Percentiles rank a stretch among this genome's conserved stretches.
phyloP scores from a whole-genome alignment of 208 protist genomes.

The Crithidia bombi region DNA sequence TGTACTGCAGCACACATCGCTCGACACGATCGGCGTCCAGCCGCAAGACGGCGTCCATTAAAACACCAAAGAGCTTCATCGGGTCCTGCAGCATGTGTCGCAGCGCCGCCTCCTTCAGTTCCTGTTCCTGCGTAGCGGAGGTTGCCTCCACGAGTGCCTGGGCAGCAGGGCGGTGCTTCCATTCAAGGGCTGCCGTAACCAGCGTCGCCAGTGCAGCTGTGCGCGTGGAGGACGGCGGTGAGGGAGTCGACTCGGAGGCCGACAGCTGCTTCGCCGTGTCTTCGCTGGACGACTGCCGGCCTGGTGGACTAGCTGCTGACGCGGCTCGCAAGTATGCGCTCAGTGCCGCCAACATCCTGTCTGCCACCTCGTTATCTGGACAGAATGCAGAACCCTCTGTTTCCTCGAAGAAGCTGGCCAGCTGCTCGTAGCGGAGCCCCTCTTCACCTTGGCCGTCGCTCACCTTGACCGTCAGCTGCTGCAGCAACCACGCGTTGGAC shows the following conservation, averaged over 20 bases:
- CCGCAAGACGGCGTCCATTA: conserved; percentile 41
- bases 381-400: conserved; percentile 10
- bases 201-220: conserved; percentile 20
- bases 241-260: neutral
- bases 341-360: conserved; percentile 9
- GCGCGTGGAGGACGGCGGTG: neutral
- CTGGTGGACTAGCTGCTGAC: neutral
- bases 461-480: neutral
- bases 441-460: neutral
- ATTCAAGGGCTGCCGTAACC: conserved; percentile 37
- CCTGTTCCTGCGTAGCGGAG: conserved; percentile 25
- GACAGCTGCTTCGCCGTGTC: neutral
- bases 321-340: conserved; percentile 14
- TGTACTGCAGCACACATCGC: conserved; percentile 40
- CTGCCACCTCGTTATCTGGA: conserved; percentile 20
- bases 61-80: conserved; percentile 34
- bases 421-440: conserved; percentile 4
- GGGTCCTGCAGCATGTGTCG: conserved; percentile 63
- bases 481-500: conserved; percentile 24
- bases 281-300: neutral
- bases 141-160: conserved; percentile 42
- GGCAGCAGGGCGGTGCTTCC: conserved; percentile 30
- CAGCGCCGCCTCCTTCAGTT: conserved; percentile 45
- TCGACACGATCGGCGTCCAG: conserved; percentile 53
- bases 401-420: conserved; percentile 34